Base-by-base conservation (phyloP, 306 rosid species). In the Prunus davidiana region DNA sequence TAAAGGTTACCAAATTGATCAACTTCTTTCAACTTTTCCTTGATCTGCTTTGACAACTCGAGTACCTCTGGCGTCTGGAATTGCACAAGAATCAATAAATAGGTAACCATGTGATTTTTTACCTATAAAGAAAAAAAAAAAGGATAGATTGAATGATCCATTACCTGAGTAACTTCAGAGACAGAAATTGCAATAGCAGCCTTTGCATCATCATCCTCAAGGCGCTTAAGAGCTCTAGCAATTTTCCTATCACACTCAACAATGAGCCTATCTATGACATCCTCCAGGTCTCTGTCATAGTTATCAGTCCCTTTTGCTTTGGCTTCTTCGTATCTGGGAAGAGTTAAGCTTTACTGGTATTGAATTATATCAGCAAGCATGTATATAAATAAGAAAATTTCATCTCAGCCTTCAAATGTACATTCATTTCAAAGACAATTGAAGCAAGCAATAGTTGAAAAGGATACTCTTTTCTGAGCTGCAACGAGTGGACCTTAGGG, bases 381-480 rank as follows among this genome's bases (percentile, higher is more conserved):
- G 14, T 49, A 49, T 32, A 34, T 38, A 38, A 13, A 6, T 2
- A 61, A 2, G 15, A 24, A 28, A 27, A 56, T 56, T 61, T 24
- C 65, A 61, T 49, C 11, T 4, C 54, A 49, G 16, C 54, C 54
- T 49, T 49, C 14, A 69, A 70, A 25, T 12, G 24, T 24, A 19
- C 57, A 18, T 51, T 32, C 12, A 24, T 50, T 30, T 38, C 43
- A 24, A 60, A 25, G 6, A 6, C 22, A 52, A 65, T 1, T 1
- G 24, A 49, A 64, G 41, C 18, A 51, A 49, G 2, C 3, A 46
- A 66, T 62, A 16, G 28, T 16, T 5, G 10, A 64, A 68, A 90
- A 89, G 96, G 98, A 96, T 96, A 96, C 99, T 96, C 99, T 80
- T 93, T 93, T 77, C 99, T 86, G 64, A 96, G 93, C 89, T 93